phyloP scores from a whole-genome alignment of 106 monocot genomes.

The Dactylorhiza incarnata region DNA sequence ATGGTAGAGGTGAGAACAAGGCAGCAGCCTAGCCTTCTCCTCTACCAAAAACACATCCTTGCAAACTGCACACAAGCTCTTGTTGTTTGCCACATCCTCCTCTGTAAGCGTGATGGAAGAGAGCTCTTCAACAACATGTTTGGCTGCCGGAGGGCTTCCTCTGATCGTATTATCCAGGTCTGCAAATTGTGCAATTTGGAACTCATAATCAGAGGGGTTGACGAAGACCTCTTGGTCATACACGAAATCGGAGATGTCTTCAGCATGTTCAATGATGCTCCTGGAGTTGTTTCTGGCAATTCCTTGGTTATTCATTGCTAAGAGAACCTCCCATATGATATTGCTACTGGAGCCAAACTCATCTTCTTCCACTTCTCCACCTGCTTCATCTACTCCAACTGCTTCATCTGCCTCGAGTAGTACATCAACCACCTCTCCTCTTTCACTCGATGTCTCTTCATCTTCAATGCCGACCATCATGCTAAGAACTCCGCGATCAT shows the following conservation, averaged over 20 bases:
- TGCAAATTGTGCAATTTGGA: background rate
- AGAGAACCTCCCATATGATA: conserved; percentile 29
- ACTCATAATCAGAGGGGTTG: background rate
- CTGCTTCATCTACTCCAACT: background rate
- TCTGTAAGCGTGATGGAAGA: conserved; percentile 14
- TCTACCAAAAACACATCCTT: conserved; percentile 22
- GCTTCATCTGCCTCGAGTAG: conserved; percentile 1
- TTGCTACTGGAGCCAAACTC: background rate
- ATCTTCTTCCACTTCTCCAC: conserved; percentile 3
- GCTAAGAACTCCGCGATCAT: conserved; percentile 5
- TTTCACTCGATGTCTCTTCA: conserved; percentile 9
- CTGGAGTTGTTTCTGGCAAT: background rate
- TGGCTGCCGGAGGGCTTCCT: conserved; percentile 25
- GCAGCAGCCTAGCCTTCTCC: conserved; percentile 20
- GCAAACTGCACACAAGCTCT: conserved; percentile 33
- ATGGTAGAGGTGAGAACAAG: conserved; percentile 34
- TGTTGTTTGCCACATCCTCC: conserved; percentile 8
- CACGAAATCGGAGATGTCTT: background rate
- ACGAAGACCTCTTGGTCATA: background rate
- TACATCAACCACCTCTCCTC: background rate
- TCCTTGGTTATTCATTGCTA: conserved; percentile 5
- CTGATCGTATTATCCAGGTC: background rate
- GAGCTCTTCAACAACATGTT: conserved; percentile 22
- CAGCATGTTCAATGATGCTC: background rate
- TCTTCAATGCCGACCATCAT: conserved; percentile 6